Evolutionary conservation across 2,329 filamentous ascomycete genomes (phyloP).

Genomic region (Colletotrichum graminicola): DNA sequence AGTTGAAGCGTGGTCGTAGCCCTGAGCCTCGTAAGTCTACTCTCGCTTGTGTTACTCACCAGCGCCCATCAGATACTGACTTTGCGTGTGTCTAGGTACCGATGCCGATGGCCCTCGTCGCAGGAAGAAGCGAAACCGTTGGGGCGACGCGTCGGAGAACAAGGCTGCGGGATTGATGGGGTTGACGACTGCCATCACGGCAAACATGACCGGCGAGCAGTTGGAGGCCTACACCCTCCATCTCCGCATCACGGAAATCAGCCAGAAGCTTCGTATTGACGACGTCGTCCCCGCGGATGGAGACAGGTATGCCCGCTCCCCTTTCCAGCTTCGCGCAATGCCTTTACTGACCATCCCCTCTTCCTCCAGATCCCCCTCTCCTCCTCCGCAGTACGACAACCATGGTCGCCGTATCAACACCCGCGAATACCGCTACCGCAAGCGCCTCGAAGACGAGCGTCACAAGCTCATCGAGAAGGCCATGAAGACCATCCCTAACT

Average conservation of each 20-base stretch:
- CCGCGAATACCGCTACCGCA: conserved; percentile 97
- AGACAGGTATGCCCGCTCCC: conserved; percentile 77
- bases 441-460: conserved; percentile 97
- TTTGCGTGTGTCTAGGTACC: conserved; percentile 54
- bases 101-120: conserved; percentile 82
- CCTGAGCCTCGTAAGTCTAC: conserved; percentile 78
- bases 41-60: neutral
- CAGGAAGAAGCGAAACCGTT: conserved; percentile 98
- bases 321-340: conserved; percentile 3
- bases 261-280: conserved; percentile 98
- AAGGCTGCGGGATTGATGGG: conserved; percentile 99
- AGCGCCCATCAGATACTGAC: conserved; percentile 45
- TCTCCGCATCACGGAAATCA: conserved; percentile 98
- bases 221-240: conserved; percentile 97
- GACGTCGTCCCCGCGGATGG: conserved; percentile 98
- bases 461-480: conserved; percentile 99
- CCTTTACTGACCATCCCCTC: conserved; percentile 42
- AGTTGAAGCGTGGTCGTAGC: conserved; percentile 90
- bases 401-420: conserved; percentile 99
- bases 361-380: conserved; percentile 84
- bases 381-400: conserved; percentile 97
- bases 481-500: conserved; percentile 99
- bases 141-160: conserved; percentile 97
- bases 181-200: conserved; percentile 93
- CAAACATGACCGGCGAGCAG: conserved; percentile 98